phyloP scores from a whole-genome alignment of 1,284 basidiomycete species.

The Sporisorium iseilematis-ciliati region DNA sequence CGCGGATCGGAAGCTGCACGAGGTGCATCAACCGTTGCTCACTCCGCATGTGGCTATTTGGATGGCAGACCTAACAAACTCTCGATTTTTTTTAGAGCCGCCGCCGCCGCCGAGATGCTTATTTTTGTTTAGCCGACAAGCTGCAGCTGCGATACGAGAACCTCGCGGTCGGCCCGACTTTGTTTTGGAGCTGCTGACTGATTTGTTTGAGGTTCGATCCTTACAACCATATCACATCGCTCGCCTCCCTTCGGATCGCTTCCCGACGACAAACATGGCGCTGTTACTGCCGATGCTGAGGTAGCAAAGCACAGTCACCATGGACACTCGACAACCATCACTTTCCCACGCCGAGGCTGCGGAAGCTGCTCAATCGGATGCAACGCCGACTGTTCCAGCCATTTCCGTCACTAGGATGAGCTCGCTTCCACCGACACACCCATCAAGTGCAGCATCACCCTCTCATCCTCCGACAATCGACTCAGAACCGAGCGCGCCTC shows the following conservation, averaged over 20 bases:
- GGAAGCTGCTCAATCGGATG: conserved; percentile 2
- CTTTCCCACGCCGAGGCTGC: background rate
- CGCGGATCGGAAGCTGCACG: conserved; percentile 41
- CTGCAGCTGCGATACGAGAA: background rate
- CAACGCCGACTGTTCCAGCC: conserved; percentile 5
- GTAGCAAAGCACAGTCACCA: conserved; percentile 4
- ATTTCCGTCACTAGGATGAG: conserved; percentile 19
- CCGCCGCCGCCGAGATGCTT: too few species aligned
- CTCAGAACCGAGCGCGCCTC: background rate
- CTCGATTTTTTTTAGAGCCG: background rate
- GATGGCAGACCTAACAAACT: background rate
- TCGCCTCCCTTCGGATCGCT: background rate
- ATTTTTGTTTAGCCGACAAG: conserved; percentile 1
- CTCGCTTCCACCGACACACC: conserved; percentile 7
- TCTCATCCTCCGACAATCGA: background rate
- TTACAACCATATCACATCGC: background rate
- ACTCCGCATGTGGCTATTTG: background rate
- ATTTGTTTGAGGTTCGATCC: too few species aligned
- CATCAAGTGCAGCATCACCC: background rate
- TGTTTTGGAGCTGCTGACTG: background rate
- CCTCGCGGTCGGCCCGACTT: conserved; percentile 13
- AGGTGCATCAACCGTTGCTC: conserved; percentile 18
- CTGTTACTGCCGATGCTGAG: background rate
- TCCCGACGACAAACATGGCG: conserved; percentile 1
- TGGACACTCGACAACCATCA: conserved; percentile 12